Base-by-base conservation (phyloP, 2,329 filamentous ascomycete species). In the Ophiostoma quercus region DNA sequence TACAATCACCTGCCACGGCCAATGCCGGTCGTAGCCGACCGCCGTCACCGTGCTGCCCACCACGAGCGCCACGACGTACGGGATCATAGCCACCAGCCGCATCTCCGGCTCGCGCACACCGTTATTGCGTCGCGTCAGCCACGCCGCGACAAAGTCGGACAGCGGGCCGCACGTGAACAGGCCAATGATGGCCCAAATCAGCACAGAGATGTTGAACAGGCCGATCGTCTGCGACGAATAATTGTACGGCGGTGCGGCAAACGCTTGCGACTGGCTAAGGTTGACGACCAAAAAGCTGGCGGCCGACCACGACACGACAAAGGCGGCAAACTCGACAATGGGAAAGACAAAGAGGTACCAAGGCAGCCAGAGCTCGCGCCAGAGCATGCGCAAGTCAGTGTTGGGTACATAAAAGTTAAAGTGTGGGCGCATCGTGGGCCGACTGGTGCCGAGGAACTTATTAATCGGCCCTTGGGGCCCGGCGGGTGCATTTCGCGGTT, bases 271-370 rank as follows among this genome's bases (percentile, higher is more conserved):
- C 73, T 84, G 81, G 0, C 85, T 88, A n/a, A 89, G 79, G 76
- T 89, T 89, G 74, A 89, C 71, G 4, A 76, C 76, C 0, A 90
- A 78, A 77, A 88, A 87, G 41, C 70, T 70, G 4, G 72, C 71
- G 9, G 74, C 74, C 9, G 73, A 74, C 73, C 85, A 89, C 32
- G 83, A 85, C 7, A 88, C 85, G 34, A 87, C 82, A 73, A 90
- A 89, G 19, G 85, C 82, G 0, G 87, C 81, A 70, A 87, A 86
- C 72, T 88, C 83, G 60, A 89, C 84, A 70, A 90, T 89, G 0
- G 88, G 87, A 76, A 86, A 90, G 0, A 81, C 73, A 75, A 88
- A 84, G 0, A 90, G 79, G 73, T 88, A 87, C 83, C 85, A 88
- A 0, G 87, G 88, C 8, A 86, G 81, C 82, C 83, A 87, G 29